phyloP scores from a whole-genome alignment of 306 rosid species.

The Lathyrus aphaca region DNA sequence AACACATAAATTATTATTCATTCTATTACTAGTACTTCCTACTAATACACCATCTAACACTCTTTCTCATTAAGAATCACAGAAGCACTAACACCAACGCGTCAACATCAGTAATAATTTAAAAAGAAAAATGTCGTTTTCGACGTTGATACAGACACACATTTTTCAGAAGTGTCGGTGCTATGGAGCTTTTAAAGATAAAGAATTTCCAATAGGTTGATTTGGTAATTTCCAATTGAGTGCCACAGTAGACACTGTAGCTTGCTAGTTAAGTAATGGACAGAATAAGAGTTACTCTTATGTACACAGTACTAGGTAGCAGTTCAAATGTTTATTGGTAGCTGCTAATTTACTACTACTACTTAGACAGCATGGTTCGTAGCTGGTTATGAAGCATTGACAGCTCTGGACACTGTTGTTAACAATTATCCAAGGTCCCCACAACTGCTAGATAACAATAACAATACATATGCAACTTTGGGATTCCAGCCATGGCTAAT shows the following conservation, averaged over 20 bases:
- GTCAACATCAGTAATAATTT: no score
- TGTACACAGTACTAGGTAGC: constrained; percentile 30
- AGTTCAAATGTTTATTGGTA: constrained; percentile 12
- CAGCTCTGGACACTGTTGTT: constrained; percentile 38
- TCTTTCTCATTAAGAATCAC: neutral
- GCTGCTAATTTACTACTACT: constrained; percentile 39
- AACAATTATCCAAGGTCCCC: constrained; percentile 19
- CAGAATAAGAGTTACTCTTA: constrained; percentile 34
- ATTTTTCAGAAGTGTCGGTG: no score
- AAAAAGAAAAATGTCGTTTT: no score
- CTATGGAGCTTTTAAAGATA: neutral
- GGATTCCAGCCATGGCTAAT: constrained; percentile 26
- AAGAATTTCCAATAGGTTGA: constrained; percentile 28
- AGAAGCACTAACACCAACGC: no score
- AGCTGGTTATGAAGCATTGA: constrained; percentile 35
- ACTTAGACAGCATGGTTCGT: constrained; percentile 40
- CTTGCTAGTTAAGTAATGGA: constrained; percentile 29
- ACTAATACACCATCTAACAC: neutral
- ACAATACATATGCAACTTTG: constrained; percentile 13
- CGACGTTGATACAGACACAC: no score
- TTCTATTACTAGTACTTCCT: neutral
- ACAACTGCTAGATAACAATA: constrained; percentile 16
- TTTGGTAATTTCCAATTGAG: constrained; percentile 36
- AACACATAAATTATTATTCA: constrained; percentile 31
- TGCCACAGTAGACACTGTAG: constrained; percentile 15